Conservation (phyloP, 768 basidiomycete species). For the Leccinum uliginosum region DNA sequence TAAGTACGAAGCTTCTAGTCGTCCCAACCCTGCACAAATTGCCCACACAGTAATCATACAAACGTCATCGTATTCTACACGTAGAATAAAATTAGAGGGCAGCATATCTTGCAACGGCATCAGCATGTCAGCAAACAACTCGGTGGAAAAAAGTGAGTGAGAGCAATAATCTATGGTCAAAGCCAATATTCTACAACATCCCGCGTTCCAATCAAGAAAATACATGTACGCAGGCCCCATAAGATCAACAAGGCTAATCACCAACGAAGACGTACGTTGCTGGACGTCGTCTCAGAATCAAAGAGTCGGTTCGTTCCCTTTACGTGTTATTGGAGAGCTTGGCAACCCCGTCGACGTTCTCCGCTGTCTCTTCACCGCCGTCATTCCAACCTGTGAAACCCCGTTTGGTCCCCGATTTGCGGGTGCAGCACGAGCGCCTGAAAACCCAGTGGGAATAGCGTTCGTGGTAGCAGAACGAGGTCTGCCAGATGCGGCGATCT, state of each 20-base stretch:
- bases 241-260: constrained; percentile 4
- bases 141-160: constrained; percentile 5
- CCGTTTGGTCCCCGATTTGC: constrained; percentile 24
- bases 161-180: constrained; percentile 32
- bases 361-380: constrained; percentile 74
- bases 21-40: constrained; percentile 19
- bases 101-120: constrained; percentile 22
- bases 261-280: constrained; percentile 11
- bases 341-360: constrained; percentile 64
- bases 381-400: constrained; percentile 14
- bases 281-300: constrained; percentile 8
- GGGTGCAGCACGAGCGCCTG: constrained; percentile 38
- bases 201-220: constrained; percentile 32
- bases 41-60: constrained; percentile 24
- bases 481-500: constrained; percentile 70
- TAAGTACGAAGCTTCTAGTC: background rate
- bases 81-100: constrained; percentile 30
- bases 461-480: constrained; percentile 69
- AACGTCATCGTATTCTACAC: constrained; percentile 26
- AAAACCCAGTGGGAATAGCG: constrained; percentile 45
- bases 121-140: constrained; percentile 19
- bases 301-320: constrained; percentile 20
- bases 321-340: constrained; percentile 33
- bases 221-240: constrained; percentile 25
- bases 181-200: constrained; percentile 28